phyloP scores from a whole-genome alignment of 2,329 filamentous ascomycete species.

The Lecanosticta acicola region DNA sequence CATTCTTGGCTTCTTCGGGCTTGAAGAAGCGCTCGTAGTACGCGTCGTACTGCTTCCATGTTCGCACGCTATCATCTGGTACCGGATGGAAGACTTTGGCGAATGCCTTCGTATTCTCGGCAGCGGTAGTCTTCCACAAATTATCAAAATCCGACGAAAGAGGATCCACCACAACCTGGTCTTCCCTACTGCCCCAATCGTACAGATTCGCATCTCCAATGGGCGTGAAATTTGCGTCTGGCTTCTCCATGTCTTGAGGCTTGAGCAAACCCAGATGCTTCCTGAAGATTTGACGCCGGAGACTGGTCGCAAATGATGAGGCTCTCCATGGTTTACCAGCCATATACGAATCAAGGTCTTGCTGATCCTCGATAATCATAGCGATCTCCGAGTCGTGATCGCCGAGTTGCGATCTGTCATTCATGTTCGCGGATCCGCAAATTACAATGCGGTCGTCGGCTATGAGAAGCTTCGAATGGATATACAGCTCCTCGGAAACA shows the following conservation, averaged over 20 bases:
- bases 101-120: conserved; percentile 74
- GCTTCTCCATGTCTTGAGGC: conserved; percentile 62
- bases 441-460: conserved; percentile 78
- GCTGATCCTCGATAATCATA: conserved; percentile 77
- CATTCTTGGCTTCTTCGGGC: conserved; percentile 37
- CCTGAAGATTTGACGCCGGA: conserved; percentile 80
- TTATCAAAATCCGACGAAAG: conserved; percentile 61
- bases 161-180: conserved; percentile 64
- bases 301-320: conserved; percentile 68
- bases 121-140: conserved; percentile 69
- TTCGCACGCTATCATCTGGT: conserved; percentile 61
- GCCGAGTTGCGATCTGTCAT: conserved; percentile 71
- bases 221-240: conserved; percentile 53
- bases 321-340: conserved; percentile 66
- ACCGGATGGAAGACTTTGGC: conserved; percentile 75
- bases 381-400: conserved; percentile 83
- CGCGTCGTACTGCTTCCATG: conserved; percentile 66
- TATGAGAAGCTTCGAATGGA: conserved; percentile 68
- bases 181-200: conserved; percentile 44
- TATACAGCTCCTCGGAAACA: conserved; percentile 58
- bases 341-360: conserved; percentile 66
- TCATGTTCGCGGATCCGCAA: conserved; percentile 68
- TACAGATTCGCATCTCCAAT: conserved; percentile 52
- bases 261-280: conserved; percentile 83
- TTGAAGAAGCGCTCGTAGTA: conserved; percentile 65